These are phyloP conservation scores for Verticillium nubilum DNA, from an alignment of 2,329 filamentous ascomycete genomes.

Conservation along the genomic window DNA sequence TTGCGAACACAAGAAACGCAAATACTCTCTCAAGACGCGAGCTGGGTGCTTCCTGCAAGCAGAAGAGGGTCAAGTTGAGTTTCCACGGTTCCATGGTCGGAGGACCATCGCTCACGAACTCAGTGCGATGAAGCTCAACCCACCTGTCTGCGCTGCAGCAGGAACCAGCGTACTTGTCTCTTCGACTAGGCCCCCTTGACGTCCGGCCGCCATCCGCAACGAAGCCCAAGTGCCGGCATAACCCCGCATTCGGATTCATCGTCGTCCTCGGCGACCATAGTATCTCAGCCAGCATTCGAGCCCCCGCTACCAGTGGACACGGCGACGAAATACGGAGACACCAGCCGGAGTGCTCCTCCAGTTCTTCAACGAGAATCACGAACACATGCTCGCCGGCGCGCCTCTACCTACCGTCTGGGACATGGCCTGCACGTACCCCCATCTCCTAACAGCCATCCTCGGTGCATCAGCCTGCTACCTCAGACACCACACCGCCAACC, in stretches of 20 bases:
- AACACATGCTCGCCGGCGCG: slow-evolving; percentile 7
- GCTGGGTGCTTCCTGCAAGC: slow-evolving; percentile 4
- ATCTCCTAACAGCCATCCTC: slow-evolving; percentile 16
- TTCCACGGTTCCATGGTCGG: not conserved
- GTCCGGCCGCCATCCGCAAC: not conserved
- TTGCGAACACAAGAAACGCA: slow-evolving; percentile 13
- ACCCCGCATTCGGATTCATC: not conserved
- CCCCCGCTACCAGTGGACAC: slow-evolving; percentile 5
- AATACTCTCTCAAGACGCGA: slow-evolving; percentile 13
- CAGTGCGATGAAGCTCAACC: slow-evolving; percentile 14
- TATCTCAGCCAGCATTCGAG: slow-evolving; percentile 3
- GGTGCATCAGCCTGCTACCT: slow-evolving; percentile 18
- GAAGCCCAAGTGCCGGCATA: not conserved
- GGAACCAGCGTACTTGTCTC: slow-evolving; percentile 12
- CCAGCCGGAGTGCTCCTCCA: slow-evolving; percentile 12
- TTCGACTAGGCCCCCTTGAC: slow-evolving; percentile 2
- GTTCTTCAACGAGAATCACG: slow-evolving; percentile 10
- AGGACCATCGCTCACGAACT: not conserved
- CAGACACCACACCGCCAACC: slow-evolving; percentile 7
- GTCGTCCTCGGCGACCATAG: slow-evolving; percentile 1
- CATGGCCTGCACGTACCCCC: slow-evolving; percentile 7
- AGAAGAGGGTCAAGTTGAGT: slow-evolving; percentile 5
- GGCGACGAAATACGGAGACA: slow-evolving; percentile 9
- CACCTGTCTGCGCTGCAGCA: slow-evolving; percentile 13
- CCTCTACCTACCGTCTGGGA: slow-evolving; percentile 6